These are phyloP conservation scores for Megacollybia platyphylla DNA, from an alignment of 1,284 basidiomycete species.

Conservation along the genomic window DNA sequence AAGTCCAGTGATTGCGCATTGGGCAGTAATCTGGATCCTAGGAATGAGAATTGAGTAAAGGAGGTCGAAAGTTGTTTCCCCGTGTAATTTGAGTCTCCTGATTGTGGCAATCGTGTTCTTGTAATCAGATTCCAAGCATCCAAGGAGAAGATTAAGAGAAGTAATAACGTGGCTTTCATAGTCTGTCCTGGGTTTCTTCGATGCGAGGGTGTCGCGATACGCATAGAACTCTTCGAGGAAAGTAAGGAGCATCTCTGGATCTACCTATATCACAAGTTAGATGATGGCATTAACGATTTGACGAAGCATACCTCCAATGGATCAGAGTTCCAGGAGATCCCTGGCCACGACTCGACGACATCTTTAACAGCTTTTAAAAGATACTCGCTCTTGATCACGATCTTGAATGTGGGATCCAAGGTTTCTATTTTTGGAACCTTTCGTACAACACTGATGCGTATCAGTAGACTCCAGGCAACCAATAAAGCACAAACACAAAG, in stretches of 20 bases:
- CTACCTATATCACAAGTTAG: slow-evolving; percentile 20
- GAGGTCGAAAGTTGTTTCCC: slow-evolving; percentile 42
- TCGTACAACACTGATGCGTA: slow-evolving; percentile 27
- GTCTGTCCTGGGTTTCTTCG: slow-evolving; percentile 20
- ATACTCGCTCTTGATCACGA: slow-evolving; percentile 44
- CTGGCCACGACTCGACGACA: slow-evolving; percentile 36
- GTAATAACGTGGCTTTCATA: slow-evolving; percentile 25
- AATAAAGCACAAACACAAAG: slow-evolving; percentile 25
- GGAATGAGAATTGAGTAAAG: slow-evolving; percentile 42
- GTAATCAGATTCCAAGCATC: slow-evolving; percentile 35
- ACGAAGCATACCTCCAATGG: slow-evolving; percentile 29
- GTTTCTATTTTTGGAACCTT: slow-evolving; percentile 24
- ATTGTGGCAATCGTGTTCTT: slow-evolving; percentile 29
- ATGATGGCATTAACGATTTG: neutral
- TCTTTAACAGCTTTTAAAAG: slow-evolving; percentile 40
- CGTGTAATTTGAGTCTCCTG: slow-evolving; percentile 29
- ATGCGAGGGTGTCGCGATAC: slow-evolving; percentile 24
- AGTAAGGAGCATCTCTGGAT: slow-evolving; percentile 40
- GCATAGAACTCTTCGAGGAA: slow-evolving; percentile 32
- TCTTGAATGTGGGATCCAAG: slow-evolving; percentile 29
- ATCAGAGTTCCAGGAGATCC: slow-evolving; percentile 43
- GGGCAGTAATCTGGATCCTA: slow-evolving; percentile 29
- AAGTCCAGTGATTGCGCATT: slow-evolving; percentile 39
- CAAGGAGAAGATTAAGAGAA: slow-evolving; percentile 30
- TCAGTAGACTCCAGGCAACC: neutral